Conservation (phyloP, 371 early-diverging fungal species). For the Mucor plumbeus region DNA sequence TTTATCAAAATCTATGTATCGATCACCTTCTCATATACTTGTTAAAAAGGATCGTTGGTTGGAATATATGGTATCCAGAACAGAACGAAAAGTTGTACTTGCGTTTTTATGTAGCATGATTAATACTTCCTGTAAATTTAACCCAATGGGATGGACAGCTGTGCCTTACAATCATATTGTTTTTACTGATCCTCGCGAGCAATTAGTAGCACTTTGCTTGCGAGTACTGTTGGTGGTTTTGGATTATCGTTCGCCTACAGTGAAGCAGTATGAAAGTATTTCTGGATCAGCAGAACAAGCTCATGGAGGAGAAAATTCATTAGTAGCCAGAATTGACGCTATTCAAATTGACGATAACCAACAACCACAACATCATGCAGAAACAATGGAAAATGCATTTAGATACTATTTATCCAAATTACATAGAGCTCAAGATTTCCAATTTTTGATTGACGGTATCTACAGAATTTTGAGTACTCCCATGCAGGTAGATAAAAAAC, state of each 20-base stretch:
- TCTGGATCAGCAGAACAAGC: not conserved
- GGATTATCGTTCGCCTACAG: constrained; percentile 55
- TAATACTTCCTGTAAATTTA: constrained; percentile 75
- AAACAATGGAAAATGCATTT: constrained; percentile 59
- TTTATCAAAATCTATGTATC: constrained; percentile 77
- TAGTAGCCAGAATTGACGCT: not conserved
- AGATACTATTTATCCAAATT: constrained; percentile 71
- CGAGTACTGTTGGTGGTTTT: constrained; percentile 70
- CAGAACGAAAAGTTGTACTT: constrained; percentile 72
- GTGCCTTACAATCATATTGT: constrained; percentile 82
- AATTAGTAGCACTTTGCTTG: constrained; percentile 66
- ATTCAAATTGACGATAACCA: constrained; percentile 6
- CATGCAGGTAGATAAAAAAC: constrained; percentile 55
- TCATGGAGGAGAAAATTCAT: not conserved
- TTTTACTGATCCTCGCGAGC: constrained; percentile 72
- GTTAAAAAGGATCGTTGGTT: constrained; percentile 57
- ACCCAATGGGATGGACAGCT: constrained; percentile 77
- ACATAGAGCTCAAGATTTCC: constrained; percentile 77
- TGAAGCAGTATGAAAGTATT: not conserved
- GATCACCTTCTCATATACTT: constrained; percentile 54
- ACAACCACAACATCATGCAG: not conserved
- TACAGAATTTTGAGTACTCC: constrained; percentile 76
- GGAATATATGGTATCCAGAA: constrained; percentile 52
- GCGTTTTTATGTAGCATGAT: constrained; percentile 78
- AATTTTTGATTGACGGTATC: constrained; percentile 70